Percentiles rank a stretch among this genome's conserved stretches.
These are phyloP conservation scores for Pythium guiyangense DNA, from an alignment of 352 stramenopile species.

Conservation along the genomic window DNA sequence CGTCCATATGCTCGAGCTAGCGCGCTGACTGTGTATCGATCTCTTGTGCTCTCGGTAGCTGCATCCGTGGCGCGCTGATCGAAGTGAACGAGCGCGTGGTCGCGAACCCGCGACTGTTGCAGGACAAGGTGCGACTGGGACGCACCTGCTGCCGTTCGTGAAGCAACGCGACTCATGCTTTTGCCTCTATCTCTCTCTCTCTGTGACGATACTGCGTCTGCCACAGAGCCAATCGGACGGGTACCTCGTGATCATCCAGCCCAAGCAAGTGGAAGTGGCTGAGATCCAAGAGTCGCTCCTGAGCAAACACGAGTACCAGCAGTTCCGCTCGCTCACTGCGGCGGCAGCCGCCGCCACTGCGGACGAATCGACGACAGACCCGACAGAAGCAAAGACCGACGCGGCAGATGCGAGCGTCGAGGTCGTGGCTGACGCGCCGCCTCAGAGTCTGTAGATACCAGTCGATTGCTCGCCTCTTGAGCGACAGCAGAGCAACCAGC, in stretches of 20 bases:
- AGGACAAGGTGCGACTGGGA: constrained; percentile 25
- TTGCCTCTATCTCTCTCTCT: background rate
- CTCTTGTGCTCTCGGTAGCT: constrained; percentile 24
- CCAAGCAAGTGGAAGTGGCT: constrained; percentile 68
- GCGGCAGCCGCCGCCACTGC: background rate
- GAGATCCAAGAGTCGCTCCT: constrained; percentile 82
- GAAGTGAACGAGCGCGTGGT: constrained; percentile 73
- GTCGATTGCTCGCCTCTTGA: too few relatives aligned
- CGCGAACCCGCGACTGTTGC: constrained; percentile 52
- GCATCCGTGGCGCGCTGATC: constrained; percentile 74
- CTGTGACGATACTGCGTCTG: background rate
- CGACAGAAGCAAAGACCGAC: background rate
- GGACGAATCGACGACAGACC: background rate
- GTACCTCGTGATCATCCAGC: constrained; percentile 80
- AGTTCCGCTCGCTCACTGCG: constrained; percentile 47
- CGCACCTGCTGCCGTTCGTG: too few relatives aligned
- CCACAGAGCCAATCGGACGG: constrained; percentile 59
- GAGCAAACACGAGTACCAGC: constrained; percentile 72
- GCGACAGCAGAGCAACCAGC: background rate
- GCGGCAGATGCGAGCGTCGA: background rate
- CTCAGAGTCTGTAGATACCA: background rate
- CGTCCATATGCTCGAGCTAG: background rate
- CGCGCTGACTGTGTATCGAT: background rate
- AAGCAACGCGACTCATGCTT: background rate
- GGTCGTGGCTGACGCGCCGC: background rate